A percentile compares a stretch with the other conserved stretches of the same genome.
Evolutionary conservation across 129 eudicot genomes (phyloP).

Genomic region (Calendula officinalis): DNA sequence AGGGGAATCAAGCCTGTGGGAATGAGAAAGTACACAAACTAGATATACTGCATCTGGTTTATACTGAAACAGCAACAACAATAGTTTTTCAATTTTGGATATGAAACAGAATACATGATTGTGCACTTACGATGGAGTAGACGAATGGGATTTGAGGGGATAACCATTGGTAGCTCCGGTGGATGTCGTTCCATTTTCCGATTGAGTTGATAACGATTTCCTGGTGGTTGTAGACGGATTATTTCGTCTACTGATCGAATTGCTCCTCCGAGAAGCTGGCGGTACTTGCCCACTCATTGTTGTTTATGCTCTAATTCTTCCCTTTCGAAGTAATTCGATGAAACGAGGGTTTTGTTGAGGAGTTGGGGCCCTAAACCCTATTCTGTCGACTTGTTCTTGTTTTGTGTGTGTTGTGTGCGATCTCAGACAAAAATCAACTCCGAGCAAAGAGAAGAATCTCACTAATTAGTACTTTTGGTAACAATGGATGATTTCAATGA

Average conservation of each 20-base stretch:
- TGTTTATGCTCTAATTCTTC: neutral
- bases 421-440: constrained; percentile 18
- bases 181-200: constrained; percentile 59
- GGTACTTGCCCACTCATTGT: constrained; percentile 62
- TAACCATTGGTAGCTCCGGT: constrained; percentile 34
- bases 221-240: constrained; percentile 34
- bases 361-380: constrained; percentile 23
- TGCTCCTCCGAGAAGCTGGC: constrained; percentile 55
- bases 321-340: neutral
- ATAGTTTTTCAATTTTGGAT: neutral
- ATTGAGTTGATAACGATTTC: constrained; percentile 40
- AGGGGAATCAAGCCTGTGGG: too few species aligned
- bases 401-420: neutral
- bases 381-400: neutral
- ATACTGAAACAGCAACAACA: neutral
- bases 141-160: constrained; percentile 49
- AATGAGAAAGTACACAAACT: too few species aligned
- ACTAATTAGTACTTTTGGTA: neutral
- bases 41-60: neutral
- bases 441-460: neutral
- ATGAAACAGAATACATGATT: neutral
- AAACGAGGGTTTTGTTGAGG: constrained; percentile 8
- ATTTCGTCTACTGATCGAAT: constrained; percentile 40
- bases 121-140: constrained; percentile 42
- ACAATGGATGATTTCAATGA: too few species aligned